Conservation (phyloP, 768 basidiomycete genomes). For the Calocera cornea region DNA sequence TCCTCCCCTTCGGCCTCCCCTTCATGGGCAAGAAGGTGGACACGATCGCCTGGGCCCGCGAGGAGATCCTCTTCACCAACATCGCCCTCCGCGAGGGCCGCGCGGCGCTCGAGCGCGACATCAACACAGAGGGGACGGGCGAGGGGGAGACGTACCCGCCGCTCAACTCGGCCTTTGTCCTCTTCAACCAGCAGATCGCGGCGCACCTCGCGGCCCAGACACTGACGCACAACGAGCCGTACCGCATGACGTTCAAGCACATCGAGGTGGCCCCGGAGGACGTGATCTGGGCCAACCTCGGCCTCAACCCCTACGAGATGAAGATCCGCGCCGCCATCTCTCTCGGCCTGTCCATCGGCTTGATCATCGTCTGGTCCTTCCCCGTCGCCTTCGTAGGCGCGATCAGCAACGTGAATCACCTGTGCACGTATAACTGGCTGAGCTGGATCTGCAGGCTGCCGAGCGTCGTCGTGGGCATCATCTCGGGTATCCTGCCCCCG, state of each 20-base stretch:
- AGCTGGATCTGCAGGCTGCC: conserved; percentile 35
- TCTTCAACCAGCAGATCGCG: conserved; percentile 58
- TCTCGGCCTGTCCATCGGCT: conserved; percentile 42
- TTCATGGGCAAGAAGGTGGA: conserved; percentile 82
- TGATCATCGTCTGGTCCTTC: conserved; percentile 52
- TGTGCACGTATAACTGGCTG: conserved; percentile 44
- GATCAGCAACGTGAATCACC: conserved; percentile 42
- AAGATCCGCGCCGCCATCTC: conserved; percentile 41
- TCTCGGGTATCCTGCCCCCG: conserved; percentile 56
- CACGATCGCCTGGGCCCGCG: conserved; percentile 76
- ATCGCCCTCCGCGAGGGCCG: conserved; percentile 40
- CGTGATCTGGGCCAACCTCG: conserved; percentile 38
- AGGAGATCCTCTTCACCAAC: conserved; percentile 51
- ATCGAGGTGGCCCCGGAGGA: conserved; percentile 42
- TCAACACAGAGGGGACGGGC: conserved; percentile 8
- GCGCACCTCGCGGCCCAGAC: conserved; percentile 58
- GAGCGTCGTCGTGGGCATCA: conserved; percentile 34
- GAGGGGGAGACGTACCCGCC: conserved; percentile 37
- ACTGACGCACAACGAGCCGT: conserved; percentile 40
- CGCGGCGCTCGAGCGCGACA: conserved; percentile 15
- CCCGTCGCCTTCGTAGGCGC: conserved; percentile 54
- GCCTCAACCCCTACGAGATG: conserved; percentile 37
- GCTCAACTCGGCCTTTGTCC: conserved; percentile 47
- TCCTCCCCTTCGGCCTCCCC: conserved; percentile 40
- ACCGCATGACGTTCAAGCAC: conserved; percentile 47